phyloP scores from a whole-genome alignment of 169 alveolate species.

The Plasmodium sp. region DNA sequence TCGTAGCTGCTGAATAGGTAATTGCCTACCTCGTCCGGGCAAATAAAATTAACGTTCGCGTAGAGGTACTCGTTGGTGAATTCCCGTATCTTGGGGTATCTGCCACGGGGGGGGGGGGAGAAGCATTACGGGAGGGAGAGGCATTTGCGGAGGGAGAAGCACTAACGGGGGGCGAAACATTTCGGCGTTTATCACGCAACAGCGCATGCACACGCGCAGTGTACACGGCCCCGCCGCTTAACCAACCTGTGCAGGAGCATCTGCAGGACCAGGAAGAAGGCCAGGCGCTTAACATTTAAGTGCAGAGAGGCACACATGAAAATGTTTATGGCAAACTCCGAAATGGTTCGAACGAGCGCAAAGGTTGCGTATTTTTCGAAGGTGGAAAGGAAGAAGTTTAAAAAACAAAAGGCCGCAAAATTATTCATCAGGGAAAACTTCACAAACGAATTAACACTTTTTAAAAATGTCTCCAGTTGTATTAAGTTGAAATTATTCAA shows the following conservation, averaged over 20 bases:
- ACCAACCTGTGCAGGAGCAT: slow-evolving; percentile 40
- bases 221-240: background rate
- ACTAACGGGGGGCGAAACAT: background rate
- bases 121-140: background rate
- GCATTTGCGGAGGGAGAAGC: background rate
- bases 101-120: background rate
- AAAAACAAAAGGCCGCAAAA: slow-evolving; percentile 63
- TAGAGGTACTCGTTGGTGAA: slow-evolving; percentile 65
- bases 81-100: slow-evolving; percentile 72
- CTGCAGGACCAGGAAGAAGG: slow-evolving; percentile 28
- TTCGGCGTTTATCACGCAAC: background rate
- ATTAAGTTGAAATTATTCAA: slow-evolving; percentile 61
- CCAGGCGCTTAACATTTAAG: slow-evolving; percentile 30
- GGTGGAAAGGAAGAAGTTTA: slow-evolving; percentile 17
- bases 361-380: slow-evolving; percentile 19
- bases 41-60: slow-evolving; percentile 51
- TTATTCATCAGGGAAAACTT: slow-evolving; percentile 48
- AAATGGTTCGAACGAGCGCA: slow-evolving; percentile 47
- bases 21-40: slow-evolving; percentile 26
- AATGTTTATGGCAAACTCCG: slow-evolving; percentile 57
- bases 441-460: slow-evolving; percentile 60
- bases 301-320: slow-evolving; percentile 31
- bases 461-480: slow-evolving; percentile 63
- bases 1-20: slow-evolving; percentile 57
- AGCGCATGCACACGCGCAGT: background rate